Evolutionary conservation across 352 stramenopile genomes (phyloP).

Genomic region (Globisporangium megalacanthum): DNA sequence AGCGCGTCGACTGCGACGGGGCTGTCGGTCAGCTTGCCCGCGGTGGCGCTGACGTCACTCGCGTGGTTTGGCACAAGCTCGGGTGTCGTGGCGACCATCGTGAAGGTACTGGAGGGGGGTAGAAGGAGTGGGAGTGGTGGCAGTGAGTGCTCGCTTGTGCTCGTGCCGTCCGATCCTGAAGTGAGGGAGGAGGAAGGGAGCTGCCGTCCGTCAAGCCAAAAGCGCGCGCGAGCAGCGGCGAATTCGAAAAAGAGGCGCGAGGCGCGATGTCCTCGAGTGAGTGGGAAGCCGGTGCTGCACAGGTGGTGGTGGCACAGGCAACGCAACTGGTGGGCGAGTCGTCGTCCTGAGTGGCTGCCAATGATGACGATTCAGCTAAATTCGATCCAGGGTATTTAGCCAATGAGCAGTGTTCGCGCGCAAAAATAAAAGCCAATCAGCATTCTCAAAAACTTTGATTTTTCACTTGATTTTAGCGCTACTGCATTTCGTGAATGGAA

Average conservation of each 20-base stretch:
- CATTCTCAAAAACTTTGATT: too few species aligned
- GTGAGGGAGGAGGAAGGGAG: slow-evolving; percentile 7
- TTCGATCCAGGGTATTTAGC: too few species aligned
- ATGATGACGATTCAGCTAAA: too few species aligned
- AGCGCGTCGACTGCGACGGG: slow-evolving; percentile 5
- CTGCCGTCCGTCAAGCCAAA: background rate
- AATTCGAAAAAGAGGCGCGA: slow-evolving; percentile 18
- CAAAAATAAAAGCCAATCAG: too few species aligned
- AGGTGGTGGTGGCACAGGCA: too few species aligned
- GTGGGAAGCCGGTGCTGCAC: too few species aligned
- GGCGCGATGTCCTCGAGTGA: background rate
- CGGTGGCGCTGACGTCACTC: slow-evolving; percentile 12
- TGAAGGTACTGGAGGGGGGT: background rate
- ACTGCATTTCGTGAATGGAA: too few species aligned
- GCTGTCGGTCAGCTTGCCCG: slow-evolving; percentile 20
- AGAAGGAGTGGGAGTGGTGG: background rate
- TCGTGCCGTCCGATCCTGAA: slow-evolving; percentile 9
- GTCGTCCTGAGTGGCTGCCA: too few species aligned
- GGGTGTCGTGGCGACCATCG: slow-evolving; percentile 33
- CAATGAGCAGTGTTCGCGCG: too few species aligned
- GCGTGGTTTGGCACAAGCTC: slow-evolving; percentile 3
- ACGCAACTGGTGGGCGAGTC: too few species aligned
- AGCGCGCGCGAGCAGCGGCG: slow-evolving; percentile 9
- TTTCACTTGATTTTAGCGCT: too few species aligned
- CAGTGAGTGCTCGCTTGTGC: slow-evolving; percentile 10